Base-by-base conservation (phyloP, 441 rosid genomes). In the Isatis lusitanica region DNA sequence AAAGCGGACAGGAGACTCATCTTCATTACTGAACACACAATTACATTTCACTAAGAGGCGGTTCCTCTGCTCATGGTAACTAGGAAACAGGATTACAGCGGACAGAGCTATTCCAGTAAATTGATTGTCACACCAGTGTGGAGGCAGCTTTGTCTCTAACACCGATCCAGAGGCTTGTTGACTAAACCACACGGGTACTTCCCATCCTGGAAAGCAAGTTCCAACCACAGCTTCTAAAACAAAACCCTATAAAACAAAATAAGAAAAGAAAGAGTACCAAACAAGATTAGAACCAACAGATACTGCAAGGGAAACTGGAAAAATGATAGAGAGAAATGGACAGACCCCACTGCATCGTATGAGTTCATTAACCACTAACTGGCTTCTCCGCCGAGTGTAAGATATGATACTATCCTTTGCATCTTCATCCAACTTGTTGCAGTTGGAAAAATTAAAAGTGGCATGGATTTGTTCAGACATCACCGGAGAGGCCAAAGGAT, bases 371-470 rank as follows among this genome's bases (percentile, higher is more conserved):
- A 65, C 3, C 12, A 48, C 30, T 3, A 48, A 7, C 2, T 65
- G 58, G n/a, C 44, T 35, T 48, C 4, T 65, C 58, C 70, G 48
- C 31, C 6, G 21, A 2, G 17, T 18, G 7, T 70, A 59, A 0
- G 58, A 70, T 3, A 47, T 6, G 40, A 70, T 70, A 70, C 2
- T 59, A 21, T 56, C 40, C 7, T 44, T 73, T 60, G 73, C 77
- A 2, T 15, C 59, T 48, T 42, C 30, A 15, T 77, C 66, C 16
- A 77, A 13, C 7, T 52, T 66, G 6, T 6, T 24, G 31, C 77
- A 65, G 43, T 77, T 77, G 15, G 72, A 31, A 40, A 71, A 77
- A 5, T 10, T 64, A 48, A 63, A 64, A 0, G 28, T 46, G 51
- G 35, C 48, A 47, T 59, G 70, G 50, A 5, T 64, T 24, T 0